Evolutionary conservation across 306 rosid genomes (phyloP).

Genomic region (Ammopiptanthus mongolicus): DNA sequence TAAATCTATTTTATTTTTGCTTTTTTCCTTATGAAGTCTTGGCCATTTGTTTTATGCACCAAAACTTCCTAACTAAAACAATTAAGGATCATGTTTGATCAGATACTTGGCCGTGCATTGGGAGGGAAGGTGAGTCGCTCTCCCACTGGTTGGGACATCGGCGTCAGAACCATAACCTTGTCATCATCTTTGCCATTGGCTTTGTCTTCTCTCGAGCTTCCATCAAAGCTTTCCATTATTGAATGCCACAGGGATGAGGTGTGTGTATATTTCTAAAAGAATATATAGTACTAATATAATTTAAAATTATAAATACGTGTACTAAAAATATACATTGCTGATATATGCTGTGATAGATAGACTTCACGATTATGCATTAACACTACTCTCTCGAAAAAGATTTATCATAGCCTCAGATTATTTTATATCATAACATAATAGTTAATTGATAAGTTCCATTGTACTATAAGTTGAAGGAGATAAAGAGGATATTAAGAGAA

Average conservation of each 20-base stretch:
- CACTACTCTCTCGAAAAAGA: too few relatives aligned
- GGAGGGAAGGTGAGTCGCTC: slow-evolving; percentile 85
- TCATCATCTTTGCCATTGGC: slow-evolving; percentile 42
- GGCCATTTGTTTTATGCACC: background rate
- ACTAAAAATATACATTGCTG: too few relatives aligned
- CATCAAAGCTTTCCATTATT: slow-evolving; percentile 55
- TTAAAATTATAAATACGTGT: too few relatives aligned
- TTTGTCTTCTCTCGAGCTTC: slow-evolving; percentile 53
- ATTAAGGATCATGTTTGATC: background rate
- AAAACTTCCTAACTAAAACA: background rate
- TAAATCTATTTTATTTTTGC: background rate
- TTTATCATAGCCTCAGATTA: too few relatives aligned
- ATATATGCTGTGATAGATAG: too few relatives aligned
- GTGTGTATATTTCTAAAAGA: slow-evolving; percentile 8
- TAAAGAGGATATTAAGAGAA: too few relatives aligned
- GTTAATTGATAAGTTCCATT: too few relatives aligned
- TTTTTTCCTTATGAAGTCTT: background rate
- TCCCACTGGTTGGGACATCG: slow-evolving; percentile 82
- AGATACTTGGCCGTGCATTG: slow-evolving; percentile 76
- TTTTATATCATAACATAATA: too few relatives aligned
- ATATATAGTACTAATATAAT: background rate
- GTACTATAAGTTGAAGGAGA: too few relatives aligned
- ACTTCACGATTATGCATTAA: too few relatives aligned
- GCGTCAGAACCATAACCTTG: slow-evolving; percentile 55
- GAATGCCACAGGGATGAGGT: slow-evolving; percentile 92